Evolutionary conservation across 768 basidiomycete species (phyloP), one percentile per base, ranked within the genome.

Genomic region (Serpula lacrymans): DNA sequence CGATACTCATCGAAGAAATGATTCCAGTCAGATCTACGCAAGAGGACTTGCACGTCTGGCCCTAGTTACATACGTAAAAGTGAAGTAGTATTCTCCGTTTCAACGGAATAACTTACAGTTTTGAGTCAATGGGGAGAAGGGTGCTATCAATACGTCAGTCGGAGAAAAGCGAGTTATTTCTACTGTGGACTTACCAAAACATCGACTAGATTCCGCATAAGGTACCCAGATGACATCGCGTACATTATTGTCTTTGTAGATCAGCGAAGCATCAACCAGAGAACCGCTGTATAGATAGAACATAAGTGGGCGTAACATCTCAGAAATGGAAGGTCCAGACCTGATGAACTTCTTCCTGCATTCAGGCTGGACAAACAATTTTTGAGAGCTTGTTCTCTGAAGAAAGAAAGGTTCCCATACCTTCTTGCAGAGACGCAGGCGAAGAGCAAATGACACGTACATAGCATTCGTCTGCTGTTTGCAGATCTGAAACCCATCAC

Each of bases 391-490:
- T n/a, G n/a, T n/a, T n/a, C n/a, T n/a, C n/a, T n/a, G 22, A 20
- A 24, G 25, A 5, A 25, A 14, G 20, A 42, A 24, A 30, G 16
- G 8, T 22, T 4, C 28, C 3, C 68, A 42, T 30, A 72, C 71
- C 18, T 41, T 51, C 1, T 54, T 45, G 45, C 82, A 84, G 7
- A 80, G 33, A 26, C 74, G 65, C 18, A 72, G 42, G 20, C 68
- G 61, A 2, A 76, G 50, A 1, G 73, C 62, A 47, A 76, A 83
- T 10, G 79, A 80, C 2, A 40, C 39, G 47, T 70, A 79, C 53
- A 67, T 60, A 5, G 45, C 43, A 3, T 52, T 58, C 0, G 70
- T 74, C 6, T 38, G 12, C 36, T 58, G 57, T 11, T 43, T 35
- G 50, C 83, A 81, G 3, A 52, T 41, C 71, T 75, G 33, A 12